Conservation (phyloP, 352 stramenopile genomes). For the Pythium dissimile region DNA sequence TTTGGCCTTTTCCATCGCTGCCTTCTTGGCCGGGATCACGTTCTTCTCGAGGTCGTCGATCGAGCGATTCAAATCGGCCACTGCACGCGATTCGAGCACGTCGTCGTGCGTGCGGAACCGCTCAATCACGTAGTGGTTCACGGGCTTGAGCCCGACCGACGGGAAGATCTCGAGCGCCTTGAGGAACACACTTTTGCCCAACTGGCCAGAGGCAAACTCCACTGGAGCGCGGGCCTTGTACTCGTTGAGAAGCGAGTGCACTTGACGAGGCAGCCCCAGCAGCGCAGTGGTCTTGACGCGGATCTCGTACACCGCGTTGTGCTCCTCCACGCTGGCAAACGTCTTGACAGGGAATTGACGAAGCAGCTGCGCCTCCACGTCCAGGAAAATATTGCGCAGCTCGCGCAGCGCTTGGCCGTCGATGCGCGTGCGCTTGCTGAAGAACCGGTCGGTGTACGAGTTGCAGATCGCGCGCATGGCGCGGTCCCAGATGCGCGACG, state of each 20-base stretch:
- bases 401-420: constrained; percentile 38
- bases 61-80: constrained; percentile 7
- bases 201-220: not conserved
- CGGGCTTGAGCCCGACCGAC: constrained; percentile 11
- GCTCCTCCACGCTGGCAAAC: constrained; percentile 37
- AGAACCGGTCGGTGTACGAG: constrained; percentile 60
- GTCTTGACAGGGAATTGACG: constrained; percentile 39
- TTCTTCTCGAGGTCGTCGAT: constrained; percentile 3
- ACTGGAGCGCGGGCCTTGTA: constrained; percentile 38
- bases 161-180: constrained; percentile 25
- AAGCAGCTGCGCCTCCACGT: constrained; percentile 55
- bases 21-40: constrained; percentile 8
- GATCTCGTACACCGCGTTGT: constrained; percentile 52
- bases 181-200: constrained; percentile 17
- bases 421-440: constrained; percentile 37
- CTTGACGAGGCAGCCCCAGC: constrained; percentile 36
- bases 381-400: constrained; percentile 51
- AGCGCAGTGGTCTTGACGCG: constrained; percentile 60
- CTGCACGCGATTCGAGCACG: not conserved
- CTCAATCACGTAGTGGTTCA: constrained; percentile 2
- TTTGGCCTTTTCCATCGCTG: not conserved
- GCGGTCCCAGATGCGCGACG: constrained; percentile 48
- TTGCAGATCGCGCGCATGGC: constrained; percentile 60
- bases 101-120: constrained; percentile 1
- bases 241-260: constrained; percentile 57